These are phyloP conservation scores for Calonectria ilicicola DNA, from an alignment of 2,329 filamentous ascomycete genomes.

Conservation along the genomic window DNA sequence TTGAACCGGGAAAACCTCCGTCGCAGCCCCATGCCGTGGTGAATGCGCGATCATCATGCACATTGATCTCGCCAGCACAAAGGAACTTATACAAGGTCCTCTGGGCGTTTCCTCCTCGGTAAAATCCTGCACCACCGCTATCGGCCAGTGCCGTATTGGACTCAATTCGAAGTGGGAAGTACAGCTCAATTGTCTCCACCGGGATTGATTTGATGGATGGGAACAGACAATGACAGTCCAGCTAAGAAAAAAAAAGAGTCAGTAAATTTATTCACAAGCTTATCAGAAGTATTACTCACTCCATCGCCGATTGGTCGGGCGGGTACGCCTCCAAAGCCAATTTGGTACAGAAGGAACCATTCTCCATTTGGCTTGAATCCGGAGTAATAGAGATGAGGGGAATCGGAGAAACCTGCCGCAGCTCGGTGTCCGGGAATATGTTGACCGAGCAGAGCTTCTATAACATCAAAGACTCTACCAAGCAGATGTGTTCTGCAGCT, in stretches of 20 bases:
- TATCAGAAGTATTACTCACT: neutral
- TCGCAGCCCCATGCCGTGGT: neutral
- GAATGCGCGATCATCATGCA: neutral
- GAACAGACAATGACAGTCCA: neutral
- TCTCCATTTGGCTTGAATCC: neutral
- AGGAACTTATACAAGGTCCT: neutral
- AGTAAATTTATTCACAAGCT: neutral
- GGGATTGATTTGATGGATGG: neutral
- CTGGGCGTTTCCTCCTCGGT: neutral
- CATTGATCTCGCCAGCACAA: neutral
- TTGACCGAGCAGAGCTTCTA: neutral
- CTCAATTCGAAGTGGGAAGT: neutral
- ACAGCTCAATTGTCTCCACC: neutral
- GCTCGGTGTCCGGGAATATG: neutral
- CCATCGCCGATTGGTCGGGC: neutral
- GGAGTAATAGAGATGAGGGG: neutral
- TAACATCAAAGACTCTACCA: neutral
- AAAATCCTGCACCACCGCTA: neutral
- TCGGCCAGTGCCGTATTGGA: neutral
- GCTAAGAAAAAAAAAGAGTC: neutral
- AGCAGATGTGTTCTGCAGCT: neutral
- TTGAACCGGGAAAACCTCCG: neutral
- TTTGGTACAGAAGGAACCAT: neutral
- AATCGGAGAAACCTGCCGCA: neutral
- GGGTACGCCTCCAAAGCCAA: neutral